Evolutionary conservation across 768 basidiomycete species (phyloP).

Genomic region (Amanita thiersii): DNA sequence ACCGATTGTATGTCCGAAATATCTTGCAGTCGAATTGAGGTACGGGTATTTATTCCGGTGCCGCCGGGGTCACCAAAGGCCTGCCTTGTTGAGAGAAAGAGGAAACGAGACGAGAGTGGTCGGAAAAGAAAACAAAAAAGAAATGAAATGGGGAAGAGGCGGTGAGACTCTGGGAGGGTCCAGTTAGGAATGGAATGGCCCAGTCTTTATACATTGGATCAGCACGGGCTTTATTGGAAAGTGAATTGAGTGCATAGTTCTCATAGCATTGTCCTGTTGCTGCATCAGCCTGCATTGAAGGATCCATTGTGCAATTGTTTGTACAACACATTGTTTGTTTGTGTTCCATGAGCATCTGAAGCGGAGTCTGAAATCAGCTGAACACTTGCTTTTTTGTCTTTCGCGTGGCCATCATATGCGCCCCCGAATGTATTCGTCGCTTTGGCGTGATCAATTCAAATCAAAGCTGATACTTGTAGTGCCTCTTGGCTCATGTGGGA

Average conservation of each 20-base stretch:
- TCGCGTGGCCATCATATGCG: no score
- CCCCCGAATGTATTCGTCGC: no score
- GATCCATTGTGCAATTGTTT: not conserved
- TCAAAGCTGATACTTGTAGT: no score
- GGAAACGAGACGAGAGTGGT: not conserved
- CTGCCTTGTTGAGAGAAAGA: not conserved
- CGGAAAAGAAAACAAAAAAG: no score
- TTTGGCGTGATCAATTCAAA: no score
- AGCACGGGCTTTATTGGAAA: no score
- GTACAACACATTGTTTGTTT: not conserved
- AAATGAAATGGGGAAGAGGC: no score
- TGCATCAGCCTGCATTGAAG: no score
- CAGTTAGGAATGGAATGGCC: not conserved
- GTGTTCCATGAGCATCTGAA: not conserved
- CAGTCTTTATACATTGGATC: not conserved
- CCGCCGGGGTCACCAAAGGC: constrained; percentile 5
- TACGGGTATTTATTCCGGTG: not conserved
- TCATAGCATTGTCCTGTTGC: no score
- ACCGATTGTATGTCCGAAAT: not conserved
- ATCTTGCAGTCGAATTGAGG: not conserved
- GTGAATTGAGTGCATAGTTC: no score
- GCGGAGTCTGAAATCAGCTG: constrained; percentile 1
- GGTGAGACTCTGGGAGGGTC: not conserved
- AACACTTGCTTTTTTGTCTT: no score
- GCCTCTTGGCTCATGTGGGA: no score